A percentile compares a stretch with the other conserved stretches of the same genome.
These are phyloP conservation scores for Trichophyton schoenleinii DNA, from an alignment of 2,329 filamentous ascomycete genomes.

Conservation along the genomic window DNA sequence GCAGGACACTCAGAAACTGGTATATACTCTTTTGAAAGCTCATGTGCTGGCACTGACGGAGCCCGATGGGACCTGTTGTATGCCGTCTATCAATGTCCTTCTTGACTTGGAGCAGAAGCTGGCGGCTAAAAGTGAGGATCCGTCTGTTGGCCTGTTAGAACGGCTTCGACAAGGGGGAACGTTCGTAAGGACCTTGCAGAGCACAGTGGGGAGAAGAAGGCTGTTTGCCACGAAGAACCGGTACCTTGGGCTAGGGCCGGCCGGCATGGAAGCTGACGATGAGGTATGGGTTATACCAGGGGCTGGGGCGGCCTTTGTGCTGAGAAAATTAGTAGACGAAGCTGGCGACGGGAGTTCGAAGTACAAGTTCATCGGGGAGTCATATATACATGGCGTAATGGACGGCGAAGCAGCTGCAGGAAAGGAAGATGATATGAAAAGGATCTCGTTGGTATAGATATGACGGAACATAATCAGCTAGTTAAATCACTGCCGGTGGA, in stretches of 20 bases:
- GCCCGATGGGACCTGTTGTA: neutral
- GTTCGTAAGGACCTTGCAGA: conserved; percentile 4
- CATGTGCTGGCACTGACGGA: neutral
- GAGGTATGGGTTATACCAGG: conserved; percentile 12
- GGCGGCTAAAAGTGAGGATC: neutral
- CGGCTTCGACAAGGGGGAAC: neutral
- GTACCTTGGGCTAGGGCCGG: conserved; percentile 10
- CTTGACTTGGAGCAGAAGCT: neutral
- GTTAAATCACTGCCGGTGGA: too few species aligned
- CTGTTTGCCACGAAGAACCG: conserved; percentile 10
- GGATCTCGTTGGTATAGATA: neutral
- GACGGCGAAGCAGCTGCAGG: conserved; percentile 9
- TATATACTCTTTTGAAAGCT: neutral
- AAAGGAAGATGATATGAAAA: neutral
- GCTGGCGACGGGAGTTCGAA: neutral
- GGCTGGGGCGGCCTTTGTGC: conserved; percentile 9
- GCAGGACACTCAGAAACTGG: neutral
- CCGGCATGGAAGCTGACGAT: conserved; percentile 7
- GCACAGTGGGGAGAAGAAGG: conserved; percentile 7
- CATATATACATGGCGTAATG: conserved; percentile 14
- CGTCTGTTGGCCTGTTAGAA: neutral
- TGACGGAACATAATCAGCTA: too few species aligned
- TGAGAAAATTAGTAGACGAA: conserved; percentile 2
- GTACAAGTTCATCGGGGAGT: conserved; percentile 12
- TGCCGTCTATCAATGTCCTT: neutral